These are phyloP conservation scores for Allodekkera sacchari DNA, from an alignment of 805 yeast species.

Conservation along the genomic window DNA sequence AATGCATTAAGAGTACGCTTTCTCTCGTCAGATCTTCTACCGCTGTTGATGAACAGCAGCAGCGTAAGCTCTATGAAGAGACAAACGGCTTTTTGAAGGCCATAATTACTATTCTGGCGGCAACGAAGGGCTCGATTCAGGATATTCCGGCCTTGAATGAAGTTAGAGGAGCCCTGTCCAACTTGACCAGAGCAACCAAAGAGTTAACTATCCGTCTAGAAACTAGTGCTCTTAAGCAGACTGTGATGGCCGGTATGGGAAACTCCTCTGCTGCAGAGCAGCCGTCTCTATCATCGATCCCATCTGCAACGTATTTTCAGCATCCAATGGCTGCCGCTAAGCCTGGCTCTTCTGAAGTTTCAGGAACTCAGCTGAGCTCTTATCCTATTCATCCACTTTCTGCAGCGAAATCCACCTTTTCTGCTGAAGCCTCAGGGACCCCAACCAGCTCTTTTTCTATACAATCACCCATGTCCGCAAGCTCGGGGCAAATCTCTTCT, in stretches of 20 bases:
- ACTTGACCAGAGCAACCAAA: constrained; percentile 79
- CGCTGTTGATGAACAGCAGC: constrained; percentile 34
- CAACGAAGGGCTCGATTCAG: constrained; percentile 73
- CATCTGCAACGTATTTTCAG: constrained; percentile 26
- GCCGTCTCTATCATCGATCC: constrained; percentile 28
- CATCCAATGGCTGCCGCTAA: constrained; percentile 1
- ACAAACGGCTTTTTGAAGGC: constrained; percentile 76
- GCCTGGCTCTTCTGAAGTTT: too few species aligned
- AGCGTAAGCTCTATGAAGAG: constrained; percentile 74
- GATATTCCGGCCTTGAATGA: constrained; percentile 77
- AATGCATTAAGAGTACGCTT: constrained; percentile 50
- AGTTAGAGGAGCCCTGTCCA: constrained; percentile 69
- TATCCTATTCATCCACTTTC: too few species aligned
- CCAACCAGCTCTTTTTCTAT: constrained; percentile 4
- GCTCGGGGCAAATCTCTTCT: too few species aligned
- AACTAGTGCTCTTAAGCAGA: constrained; percentile 39
- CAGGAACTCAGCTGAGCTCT: too few species aligned
- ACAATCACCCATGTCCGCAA: constrained; percentile 5
- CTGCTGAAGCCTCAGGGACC: too few species aligned
- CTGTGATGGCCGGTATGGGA: constrained; percentile 17
- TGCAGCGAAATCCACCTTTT: too few species aligned
- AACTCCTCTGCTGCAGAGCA: constrained; percentile 19
- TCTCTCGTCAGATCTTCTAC: constrained; percentile 29
- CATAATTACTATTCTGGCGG: constrained; percentile 73
- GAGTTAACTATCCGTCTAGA: constrained; percentile 86